A percentile compares a stretch with the other conserved stretches of the same genome.
Conservation (phyloP, 2,329 filamentous ascomycete species). For the Cytospora chrysosperma region DNA sequence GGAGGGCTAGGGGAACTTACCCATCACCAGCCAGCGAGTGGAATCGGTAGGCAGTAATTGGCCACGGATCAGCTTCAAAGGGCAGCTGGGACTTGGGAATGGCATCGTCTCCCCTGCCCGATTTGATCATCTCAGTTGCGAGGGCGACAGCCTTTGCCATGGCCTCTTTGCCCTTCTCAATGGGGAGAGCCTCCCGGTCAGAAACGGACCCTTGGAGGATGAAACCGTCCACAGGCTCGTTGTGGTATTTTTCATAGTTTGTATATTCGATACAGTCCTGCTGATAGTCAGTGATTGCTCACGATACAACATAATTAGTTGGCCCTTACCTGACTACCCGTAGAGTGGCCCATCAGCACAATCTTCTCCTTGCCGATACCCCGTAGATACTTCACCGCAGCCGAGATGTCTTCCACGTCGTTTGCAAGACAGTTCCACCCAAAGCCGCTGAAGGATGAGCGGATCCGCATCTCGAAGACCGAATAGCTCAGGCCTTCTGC, state of each 20-base stretch:
- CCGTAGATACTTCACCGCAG: slow-evolving; percentile 54
- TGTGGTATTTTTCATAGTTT: slow-evolving; percentile 40
- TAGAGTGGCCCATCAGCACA: slow-evolving; percentile 59
- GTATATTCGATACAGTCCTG: slow-evolving; percentile 59
- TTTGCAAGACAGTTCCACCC: slow-evolving; percentile 50
- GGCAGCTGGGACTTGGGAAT: slow-evolving; percentile 51
- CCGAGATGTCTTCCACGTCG: slow-evolving; percentile 54
- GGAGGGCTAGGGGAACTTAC: slow-evolving; percentile 44
- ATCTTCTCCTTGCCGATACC: slow-evolving; percentile 49
- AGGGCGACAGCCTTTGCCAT: slow-evolving; percentile 46
- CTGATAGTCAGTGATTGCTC: slow-evolving; percentile 1
- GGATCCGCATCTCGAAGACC: slow-evolving; percentile 56
- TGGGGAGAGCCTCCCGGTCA: slow-evolving; percentile 65
- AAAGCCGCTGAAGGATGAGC: slow-evolving; percentile 53
- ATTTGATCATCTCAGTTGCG: slow-evolving; percentile 54
- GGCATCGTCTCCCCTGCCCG: slow-evolving; percentile 53
- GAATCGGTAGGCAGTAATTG: slow-evolving; percentile 54
- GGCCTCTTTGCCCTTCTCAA: slow-evolving; percentile 42
- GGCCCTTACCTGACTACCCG: slow-evolving; percentile 51
- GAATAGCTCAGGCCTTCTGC: slow-evolving; percentile 45
- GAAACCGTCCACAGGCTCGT: slow-evolving; percentile 65
- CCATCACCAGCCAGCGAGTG: slow-evolving; percentile 49
- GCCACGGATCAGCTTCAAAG: slow-evolving; percentile 37
- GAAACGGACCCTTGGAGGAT: slow-evolving; percentile 80
- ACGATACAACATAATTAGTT: neutral